phyloP scores from a whole-genome alignment of 2,329 filamentous ascomycete genomes.

The Exophiala bonariae region DNA sequence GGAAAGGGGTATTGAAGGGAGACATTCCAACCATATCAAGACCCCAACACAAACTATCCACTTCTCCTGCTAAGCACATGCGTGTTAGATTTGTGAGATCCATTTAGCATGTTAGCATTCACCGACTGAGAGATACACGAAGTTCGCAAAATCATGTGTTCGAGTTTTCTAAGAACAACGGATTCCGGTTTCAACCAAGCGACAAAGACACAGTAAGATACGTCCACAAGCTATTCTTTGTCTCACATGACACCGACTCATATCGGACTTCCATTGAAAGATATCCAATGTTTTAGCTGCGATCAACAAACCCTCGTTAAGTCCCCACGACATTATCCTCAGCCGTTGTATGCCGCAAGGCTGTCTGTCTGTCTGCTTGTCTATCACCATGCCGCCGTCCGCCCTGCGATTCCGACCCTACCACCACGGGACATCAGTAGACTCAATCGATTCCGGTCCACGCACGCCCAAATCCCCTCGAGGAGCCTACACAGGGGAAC shows the following conservation, averaged over 20 bases:
- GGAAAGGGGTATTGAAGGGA: too few relatives aligned
- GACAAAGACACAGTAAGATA: too few relatives aligned
- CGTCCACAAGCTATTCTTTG: too few relatives aligned
- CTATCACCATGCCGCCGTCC: constrained; percentile 1
- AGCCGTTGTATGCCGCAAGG: too few relatives aligned
- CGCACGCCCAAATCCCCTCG: constrained; percentile 8
- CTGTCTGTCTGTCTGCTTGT: too few relatives aligned
- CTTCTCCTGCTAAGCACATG: not conserved
- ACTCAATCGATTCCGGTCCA: constrained; percentile 1
- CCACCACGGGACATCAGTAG: not conserved
- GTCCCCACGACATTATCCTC: too few relatives aligned
- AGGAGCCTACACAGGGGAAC: constrained; percentile 8
- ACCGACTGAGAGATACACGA: not conserved
- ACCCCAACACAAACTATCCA: not conserved
- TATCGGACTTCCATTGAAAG: too few relatives aligned
- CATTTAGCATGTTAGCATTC: not conserved
- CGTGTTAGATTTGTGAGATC: not conserved
- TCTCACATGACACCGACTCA: too few relatives aligned
- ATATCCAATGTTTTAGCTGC: too few relatives aligned
- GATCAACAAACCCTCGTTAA: too few relatives aligned
- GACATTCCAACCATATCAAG: not conserved
- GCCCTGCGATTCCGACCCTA: constrained; percentile 6
- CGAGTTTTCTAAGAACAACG: not conserved
- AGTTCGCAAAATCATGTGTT: not conserved
- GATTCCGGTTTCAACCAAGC: not conserved